phyloP scores from a whole-genome alignment of 495 filamentous ascomycete genomes.

The Pyronema domesticum region DNA sequence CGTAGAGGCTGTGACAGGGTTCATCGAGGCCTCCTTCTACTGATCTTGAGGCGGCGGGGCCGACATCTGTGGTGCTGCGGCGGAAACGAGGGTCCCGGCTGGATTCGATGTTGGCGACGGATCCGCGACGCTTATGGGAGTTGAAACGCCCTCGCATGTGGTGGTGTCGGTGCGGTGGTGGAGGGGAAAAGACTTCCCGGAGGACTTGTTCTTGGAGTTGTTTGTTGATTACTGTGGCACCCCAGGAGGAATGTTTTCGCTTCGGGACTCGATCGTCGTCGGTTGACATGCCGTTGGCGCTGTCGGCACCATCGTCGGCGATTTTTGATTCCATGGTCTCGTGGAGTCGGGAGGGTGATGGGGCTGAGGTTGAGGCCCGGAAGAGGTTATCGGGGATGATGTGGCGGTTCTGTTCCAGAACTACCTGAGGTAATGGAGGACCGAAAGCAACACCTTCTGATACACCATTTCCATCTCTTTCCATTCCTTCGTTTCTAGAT shows the following conservation, averaged over 20 bases:
- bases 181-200: constrained; percentile 78
- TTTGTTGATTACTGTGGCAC: constrained; percentile 84
- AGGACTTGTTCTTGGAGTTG: constrained; percentile 80
- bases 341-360: constrained; percentile 9
- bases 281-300: background rate
- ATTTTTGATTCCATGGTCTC: background rate
- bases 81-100: background rate
- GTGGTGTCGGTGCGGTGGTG: constrained; percentile 52
- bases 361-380: constrained; percentile 28
- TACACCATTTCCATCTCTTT: background rate
- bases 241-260: constrained; percentile 30
- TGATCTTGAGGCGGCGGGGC: constrained; percentile 3
- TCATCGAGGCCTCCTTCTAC: background rate
- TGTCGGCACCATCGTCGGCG: constrained; percentile 1
- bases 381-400: constrained; percentile 78
- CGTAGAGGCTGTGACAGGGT: too few relatives aligned
- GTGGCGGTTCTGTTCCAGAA: constrained; percentile 87
- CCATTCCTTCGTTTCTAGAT: background rate
- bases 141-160: constrained; percentile 7
- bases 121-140: constrained; percentile 1
- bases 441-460: constrained; percentile 6
- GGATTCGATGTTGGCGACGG: background rate
- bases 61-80: constrained; percentile 19
- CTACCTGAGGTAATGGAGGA: constrained; percentile 63
- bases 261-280: background rate